phyloP scores from a whole-genome alignment of 495 filamentous ascomycete genomes.

The Darksidea phi region DNA sequence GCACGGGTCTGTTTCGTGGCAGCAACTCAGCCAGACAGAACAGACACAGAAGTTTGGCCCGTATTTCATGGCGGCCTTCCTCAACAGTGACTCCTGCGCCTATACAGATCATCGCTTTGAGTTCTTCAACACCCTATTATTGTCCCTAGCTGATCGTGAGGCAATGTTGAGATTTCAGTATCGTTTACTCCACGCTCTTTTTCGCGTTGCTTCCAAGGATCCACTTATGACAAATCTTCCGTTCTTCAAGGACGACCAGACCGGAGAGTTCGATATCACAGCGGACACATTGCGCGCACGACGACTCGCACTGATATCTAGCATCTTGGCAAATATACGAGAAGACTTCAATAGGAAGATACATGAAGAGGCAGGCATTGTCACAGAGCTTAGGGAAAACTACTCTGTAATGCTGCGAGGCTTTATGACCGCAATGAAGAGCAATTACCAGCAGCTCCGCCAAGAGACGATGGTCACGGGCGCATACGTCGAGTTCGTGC shows the following conservation, averaged over 20 bases:
- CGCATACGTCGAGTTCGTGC: conserved; percentile 68
- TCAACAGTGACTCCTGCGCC: conserved; percentile 48
- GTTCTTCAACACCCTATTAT: conserved; percentile 59
- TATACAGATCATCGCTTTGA: conserved; percentile 49
- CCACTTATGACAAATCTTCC: conserved; percentile 62
- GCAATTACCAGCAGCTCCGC: conserved; percentile 62
- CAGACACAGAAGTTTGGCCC: conserved; percentile 64
- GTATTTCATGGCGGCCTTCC: conserved; percentile 60
- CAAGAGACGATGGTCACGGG: conserved; percentile 47
- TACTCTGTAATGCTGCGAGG: conserved; percentile 56
- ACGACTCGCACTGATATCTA: conserved; percentile 61
- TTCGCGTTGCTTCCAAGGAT: conserved; percentile 52
- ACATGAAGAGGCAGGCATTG: conserved; percentile 35
- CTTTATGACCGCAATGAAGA: conserved; percentile 68
- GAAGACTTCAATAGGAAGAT: conserved; percentile 8
- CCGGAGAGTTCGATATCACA: conserved; percentile 51
- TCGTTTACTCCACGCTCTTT: conserved; percentile 55
- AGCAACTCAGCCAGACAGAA: conserved; percentile 58
- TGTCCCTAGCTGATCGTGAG: conserved; percentile 63
- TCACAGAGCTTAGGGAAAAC: conserved; percentile 48
- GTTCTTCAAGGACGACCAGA: conserved; percentile 50
- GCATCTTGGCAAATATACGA: conserved; percentile 66
- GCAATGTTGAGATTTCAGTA: conserved; percentile 68
- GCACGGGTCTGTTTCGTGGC: conserved; percentile 61
- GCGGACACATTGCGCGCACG: conserved; percentile 56